Evolutionary conservation across 257 asterid genomes (phyloP), one percentile per base, ranked within the genome.

Genomic region (Paraleonurus japonicus): DNA sequence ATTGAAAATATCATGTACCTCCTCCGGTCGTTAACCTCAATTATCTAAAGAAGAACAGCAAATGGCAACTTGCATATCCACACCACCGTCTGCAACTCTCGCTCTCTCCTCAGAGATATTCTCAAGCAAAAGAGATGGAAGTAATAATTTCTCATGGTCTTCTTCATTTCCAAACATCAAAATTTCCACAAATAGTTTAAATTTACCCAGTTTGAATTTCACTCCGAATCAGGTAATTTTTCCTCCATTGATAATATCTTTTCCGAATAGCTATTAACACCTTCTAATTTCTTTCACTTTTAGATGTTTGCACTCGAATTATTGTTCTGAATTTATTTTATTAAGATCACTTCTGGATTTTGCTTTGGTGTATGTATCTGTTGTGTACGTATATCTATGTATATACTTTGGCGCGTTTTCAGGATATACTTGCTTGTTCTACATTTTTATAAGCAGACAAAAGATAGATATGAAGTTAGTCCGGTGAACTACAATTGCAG

Each of bases 131-230:
- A 74, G 67, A 54, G 79, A 58, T 3, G 84, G 76, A 24, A 69
- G 80, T 30, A 37, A 16, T 54, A 79, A 77, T 53, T 83, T 92
- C 51, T 88, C 96, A 53, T 92, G 95, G 95, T 83, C 93, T 47
- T 88, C 89, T 65, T 86, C 98, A 13, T 70, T 90, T 5, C 96
- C 95, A 0, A 83, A 70, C 58, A 70, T 88, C 59, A 84, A 82
- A 20, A 59, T 88, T 55, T 66, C 80, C 66, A 32, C 73, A 30
- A 12, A 32, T 39, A 72, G 23, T 68, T 62, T 71, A 11, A 55
- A 26, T 28, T 74, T 78, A 4, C 30, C 47, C 60, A 61, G 73
- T 84, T 71, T 82, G 50, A 67, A 51, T 64, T 77, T 33, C 70
- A 57, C 78, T 65, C 80, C 12, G 22, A 79, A 78, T 8, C 75